Evolutionary conservation across 176 grass and related monocot genomes (phyloP).

Genomic region (Oryza nivara): DNA sequence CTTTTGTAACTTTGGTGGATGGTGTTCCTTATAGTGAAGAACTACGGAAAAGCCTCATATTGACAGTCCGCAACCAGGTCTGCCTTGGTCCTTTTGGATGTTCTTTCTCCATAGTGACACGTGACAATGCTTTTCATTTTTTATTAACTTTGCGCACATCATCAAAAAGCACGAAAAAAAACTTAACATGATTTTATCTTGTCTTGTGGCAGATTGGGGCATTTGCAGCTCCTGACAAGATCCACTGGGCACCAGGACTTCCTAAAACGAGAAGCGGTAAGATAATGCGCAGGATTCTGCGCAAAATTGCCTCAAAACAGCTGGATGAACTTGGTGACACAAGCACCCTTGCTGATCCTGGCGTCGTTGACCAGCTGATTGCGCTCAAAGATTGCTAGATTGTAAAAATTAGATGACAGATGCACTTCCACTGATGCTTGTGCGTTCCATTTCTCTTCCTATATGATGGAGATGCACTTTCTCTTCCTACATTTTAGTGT

Average conservation of each 20-base stretch:
- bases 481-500: slow-evolving; percentile 26
- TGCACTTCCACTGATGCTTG: slow-evolving; percentile 2
- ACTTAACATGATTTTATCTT: slow-evolving; percentile 23
- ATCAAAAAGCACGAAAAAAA: background rate
- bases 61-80: slow-evolving; percentile 86
- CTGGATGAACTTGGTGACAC: slow-evolving; percentile 79
- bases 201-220: slow-evolving; percentile 70
- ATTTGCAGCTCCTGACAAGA: slow-evolving; percentile 84
- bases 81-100: background rate
- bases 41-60: slow-evolving; percentile 73
- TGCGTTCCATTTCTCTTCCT: slow-evolving; percentile 2
- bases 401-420: slow-evolving; percentile 20
- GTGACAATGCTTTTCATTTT: background rate
- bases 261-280: slow-evolving; percentile 88
- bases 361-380: slow-evolving; percentile 76
- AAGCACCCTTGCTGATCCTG: slow-evolving; percentile 80
- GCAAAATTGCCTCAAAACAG: slow-evolving; percentile 76
- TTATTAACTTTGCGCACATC: background rate
- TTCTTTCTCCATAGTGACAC: background rate
- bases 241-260: slow-evolving; percentile 87
- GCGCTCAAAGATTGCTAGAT: slow-evolving; percentile 58
- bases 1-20: slow-evolving; percentile 87
- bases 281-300: slow-evolving; percentile 84
- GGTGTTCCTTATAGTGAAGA: slow-evolving; percentile 85
- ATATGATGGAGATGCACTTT: slow-evolving; percentile 10